A percentile compares a stretch with the other conserved stretches of the same genome.
Evolutionary conservation across 441 rosid species (phyloP).

Genomic region (Populus hybrid): DNA sequence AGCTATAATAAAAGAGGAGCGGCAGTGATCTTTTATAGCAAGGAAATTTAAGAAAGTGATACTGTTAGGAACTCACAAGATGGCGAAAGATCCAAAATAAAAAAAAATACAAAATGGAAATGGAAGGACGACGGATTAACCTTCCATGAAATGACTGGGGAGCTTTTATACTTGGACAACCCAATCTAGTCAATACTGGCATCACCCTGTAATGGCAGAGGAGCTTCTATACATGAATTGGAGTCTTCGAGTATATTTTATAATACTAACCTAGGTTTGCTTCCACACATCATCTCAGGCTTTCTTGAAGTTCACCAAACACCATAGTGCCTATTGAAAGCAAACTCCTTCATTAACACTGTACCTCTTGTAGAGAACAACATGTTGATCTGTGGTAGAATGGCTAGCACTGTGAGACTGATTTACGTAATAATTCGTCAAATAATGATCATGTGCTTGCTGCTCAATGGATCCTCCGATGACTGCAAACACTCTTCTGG

Average conservation of each 20-base stretch:
- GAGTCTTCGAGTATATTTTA: conserved; percentile 33
- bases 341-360: conserved; percentile 11
- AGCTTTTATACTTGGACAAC: conserved; percentile 30
- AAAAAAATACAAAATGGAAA: conserved; percentile 10
- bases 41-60: conserved; percentile 14
- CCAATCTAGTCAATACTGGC: conserved; percentile 21
- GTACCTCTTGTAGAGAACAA: conserved; percentile 9
- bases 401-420: conserved; percentile 19
- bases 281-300: conserved; percentile 23
- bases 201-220: conserved; percentile 44
- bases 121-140: conserved; percentile 19
- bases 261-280: conserved; percentile 13
- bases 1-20: not conserved
- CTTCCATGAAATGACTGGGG: conserved; percentile 23
- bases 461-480: conserved; percentile 36
- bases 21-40: not conserved
- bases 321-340: not conserved
- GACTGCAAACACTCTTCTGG: conserved; percentile 77
- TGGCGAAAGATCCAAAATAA: conserved; percentile 5
- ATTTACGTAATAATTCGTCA: conserved; percentile 12
- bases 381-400: conserved; percentile 21
- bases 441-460: conserved; percentile 26
- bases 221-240: conserved; percentile 40
- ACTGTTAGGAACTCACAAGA: conserved; percentile 22
- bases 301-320: conserved; percentile 11